Evolutionary conservation across 805 yeast species (phyloP).

Genomic region (Naumovozyma castellii): DNA sequence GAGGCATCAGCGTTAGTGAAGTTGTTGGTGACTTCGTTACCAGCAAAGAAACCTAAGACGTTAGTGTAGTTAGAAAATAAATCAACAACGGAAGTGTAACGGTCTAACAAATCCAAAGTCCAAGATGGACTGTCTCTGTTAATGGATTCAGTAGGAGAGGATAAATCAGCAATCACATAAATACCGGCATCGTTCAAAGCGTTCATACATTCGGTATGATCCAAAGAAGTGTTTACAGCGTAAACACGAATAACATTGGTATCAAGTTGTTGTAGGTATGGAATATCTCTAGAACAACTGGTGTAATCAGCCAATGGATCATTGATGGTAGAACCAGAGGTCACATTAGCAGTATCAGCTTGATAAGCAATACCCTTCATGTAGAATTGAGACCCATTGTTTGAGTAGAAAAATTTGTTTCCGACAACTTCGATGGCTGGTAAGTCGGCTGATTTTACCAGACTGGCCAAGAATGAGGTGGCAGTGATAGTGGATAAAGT

Average conservation of each 20-base stretch:
- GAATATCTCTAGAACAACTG: constrained; percentile 64
- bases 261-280: constrained; percentile 49
- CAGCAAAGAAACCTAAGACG: constrained; percentile 75
- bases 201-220: constrained; percentile 62
- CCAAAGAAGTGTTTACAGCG: constrained; percentile 53
- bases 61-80: constrained; percentile 59
- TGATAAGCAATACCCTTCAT: constrained; percentile 77
- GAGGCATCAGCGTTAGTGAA: constrained; percentile 61
- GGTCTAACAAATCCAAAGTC: constrained; percentile 50
- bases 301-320: constrained; percentile 63
- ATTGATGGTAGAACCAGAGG: constrained; percentile 38
- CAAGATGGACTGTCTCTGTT: constrained; percentile 55
- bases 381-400: constrained; percentile 71
- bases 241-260: constrained; percentile 72
- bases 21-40: constrained; percentile 74
- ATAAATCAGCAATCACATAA: constrained; percentile 70
- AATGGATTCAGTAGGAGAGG: constrained; percentile 57
- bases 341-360: constrained; percentile 47
- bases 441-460: constrained; percentile 35
- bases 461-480: constrained; percentile 20
- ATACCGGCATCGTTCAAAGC: constrained; percentile 65
- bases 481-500: constrained; percentile 30
- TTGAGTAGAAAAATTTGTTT: constrained; percentile 66
- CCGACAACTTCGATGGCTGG: constrained; percentile 68
- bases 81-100: constrained; percentile 66